A percentile compares a stretch with the other conserved stretches of the same genome.
These are phyloP conservation scores for Phaeodactylum tricornutum DNA, from an alignment of 108 stramenopile genomes.

Conservation along the genomic window DNA sequence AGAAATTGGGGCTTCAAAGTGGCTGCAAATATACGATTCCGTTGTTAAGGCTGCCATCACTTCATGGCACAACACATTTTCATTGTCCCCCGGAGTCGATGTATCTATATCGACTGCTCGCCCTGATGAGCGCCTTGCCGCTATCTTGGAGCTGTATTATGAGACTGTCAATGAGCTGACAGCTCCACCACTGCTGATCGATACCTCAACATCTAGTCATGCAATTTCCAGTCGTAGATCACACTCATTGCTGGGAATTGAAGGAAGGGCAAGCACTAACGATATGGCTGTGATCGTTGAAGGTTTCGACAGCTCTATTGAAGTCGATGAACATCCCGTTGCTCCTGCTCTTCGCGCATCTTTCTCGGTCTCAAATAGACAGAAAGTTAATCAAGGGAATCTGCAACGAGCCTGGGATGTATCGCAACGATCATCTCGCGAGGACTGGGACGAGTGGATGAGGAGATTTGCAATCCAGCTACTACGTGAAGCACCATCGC, in stretches of 20 bases:
- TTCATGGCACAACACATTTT: slow-evolving; percentile 30
- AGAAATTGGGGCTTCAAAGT: slow-evolving; percentile 48
- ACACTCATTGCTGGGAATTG: neutral
- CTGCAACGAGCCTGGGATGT: slow-evolving; percentile 91
- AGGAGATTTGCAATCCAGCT: slow-evolving; percentile 85
- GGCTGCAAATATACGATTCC: slow-evolving; percentile 68
- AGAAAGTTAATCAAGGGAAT: slow-evolving; percentile 35
- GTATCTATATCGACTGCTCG: too few species aligned
- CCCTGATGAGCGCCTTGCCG: too few species aligned
- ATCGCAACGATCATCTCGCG: slow-evolving; percentile 73
- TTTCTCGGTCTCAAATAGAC: neutral
- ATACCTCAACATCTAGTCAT: too few species aligned
- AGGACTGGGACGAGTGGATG: slow-evolving; percentile 99
- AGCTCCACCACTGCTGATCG: too few species aligned
- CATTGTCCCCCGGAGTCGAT: neutral
- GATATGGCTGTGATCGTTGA: neutral
- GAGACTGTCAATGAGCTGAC: neutral
- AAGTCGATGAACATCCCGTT: neutral
- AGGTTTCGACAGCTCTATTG: too few species aligned
- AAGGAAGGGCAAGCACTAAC: neutral
- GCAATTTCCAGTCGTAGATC: neutral
- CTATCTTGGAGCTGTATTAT: slow-evolving; percentile 2
- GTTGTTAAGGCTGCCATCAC: slow-evolving; percentile 35
- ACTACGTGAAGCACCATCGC: slow-evolving; percentile 90
- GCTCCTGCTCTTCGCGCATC: neutral